phyloP scores from a whole-genome alignment of 1,139 yeast genomes.

The Yamadazyma aaseri region DNA sequence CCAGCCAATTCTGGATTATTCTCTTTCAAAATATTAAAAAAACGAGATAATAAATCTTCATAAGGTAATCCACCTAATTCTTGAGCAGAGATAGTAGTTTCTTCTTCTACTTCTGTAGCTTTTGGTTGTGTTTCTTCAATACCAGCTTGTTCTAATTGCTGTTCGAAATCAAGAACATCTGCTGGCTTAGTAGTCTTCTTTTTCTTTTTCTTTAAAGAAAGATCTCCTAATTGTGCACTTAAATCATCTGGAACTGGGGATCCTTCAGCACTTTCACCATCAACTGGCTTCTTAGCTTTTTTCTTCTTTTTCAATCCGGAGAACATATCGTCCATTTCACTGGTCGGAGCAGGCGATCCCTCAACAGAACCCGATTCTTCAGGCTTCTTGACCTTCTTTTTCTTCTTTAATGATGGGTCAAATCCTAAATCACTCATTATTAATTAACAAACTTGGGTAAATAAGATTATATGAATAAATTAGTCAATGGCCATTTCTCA shows the following conservation, averaged over 20 bases:
- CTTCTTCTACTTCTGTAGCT: conserved; percentile 21
- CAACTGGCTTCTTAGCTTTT: conserved; percentile 45
- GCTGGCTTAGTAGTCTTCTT: conserved; percentile 64
- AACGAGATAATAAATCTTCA: conserved; percentile 74
- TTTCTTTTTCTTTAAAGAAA: conserved; percentile 83
- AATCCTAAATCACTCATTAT: conserved; percentile 65
- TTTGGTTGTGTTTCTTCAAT: conserved; percentile 50
- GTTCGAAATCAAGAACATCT: conserved; percentile 77
- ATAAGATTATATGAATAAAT: background rate
- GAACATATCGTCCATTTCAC: conserved; percentile 48
- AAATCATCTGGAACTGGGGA: conserved; percentile 53
- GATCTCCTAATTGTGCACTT: conserved; percentile 66
- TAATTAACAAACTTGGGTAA: conserved; percentile 1
- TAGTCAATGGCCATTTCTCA: conserved; percentile 8
- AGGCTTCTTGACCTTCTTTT: conserved; percentile 67
- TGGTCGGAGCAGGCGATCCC: conserved; percentile 31
- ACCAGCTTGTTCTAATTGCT: conserved; percentile 89
- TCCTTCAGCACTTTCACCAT: conserved; percentile 25
- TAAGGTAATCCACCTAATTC: conserved; percentile 54
- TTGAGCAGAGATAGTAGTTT: conserved; percentile 15
- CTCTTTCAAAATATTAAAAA: conserved; percentile 79
- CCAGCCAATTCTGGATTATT: conserved; percentile 99
- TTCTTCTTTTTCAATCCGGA: conserved; percentile 56
- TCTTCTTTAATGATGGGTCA: conserved; percentile 79
- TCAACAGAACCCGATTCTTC: conserved; percentile 37